These are phyloP conservation scores for Penicillium sp. DNA, from an alignment of 2,329 filamentous ascomycete species.

Conservation along the genomic window DNA sequence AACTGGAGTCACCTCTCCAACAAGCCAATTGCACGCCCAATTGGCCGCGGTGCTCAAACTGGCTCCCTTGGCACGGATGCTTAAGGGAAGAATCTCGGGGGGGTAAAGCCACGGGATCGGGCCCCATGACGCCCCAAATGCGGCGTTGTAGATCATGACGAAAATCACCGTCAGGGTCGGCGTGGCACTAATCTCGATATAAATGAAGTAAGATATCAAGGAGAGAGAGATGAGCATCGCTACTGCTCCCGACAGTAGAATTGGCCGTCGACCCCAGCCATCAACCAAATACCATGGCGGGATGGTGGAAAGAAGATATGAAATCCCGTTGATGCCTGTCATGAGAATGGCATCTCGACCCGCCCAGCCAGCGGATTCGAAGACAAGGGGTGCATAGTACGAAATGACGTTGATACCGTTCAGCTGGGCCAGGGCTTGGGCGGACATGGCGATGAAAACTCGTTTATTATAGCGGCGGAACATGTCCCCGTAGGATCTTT, in stretches of 20 bases:
- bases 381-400: constrained; percentile 95
- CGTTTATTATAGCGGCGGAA: constrained; percentile 88
- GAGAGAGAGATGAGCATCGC: constrained; percentile 88
- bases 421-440: constrained; percentile 90
- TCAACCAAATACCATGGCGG: constrained; percentile 98
- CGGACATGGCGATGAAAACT: constrained; percentile 98
- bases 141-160: constrained; percentile 97
- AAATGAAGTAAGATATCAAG: constrained; percentile 92
- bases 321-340: constrained; percentile 93
- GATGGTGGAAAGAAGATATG: constrained; percentile 87
- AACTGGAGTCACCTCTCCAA: constrained; percentile 91
- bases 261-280: constrained; percentile 82
- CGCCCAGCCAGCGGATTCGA: constrained; percentile 94
- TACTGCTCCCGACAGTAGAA: constrained; percentile 84
- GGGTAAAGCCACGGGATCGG: constrained; percentile 98
- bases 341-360: constrained; percentile 90
- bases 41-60: constrained; percentile 95
- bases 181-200: constrained; percentile 74
- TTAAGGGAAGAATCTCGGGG: constrained; percentile 95
- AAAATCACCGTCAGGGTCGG: constrained; percentile 86
- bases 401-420: constrained; percentile 99
- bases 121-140: constrained; percentile 97
- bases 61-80: constrained; percentile 94
- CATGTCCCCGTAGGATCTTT: constrained; percentile 90
- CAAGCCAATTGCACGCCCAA: constrained; percentile 98